Evolutionary conservation across 495 filamentous ascomycete species (phyloP), one percentile per base, ranked within the genome.

Genomic region (Bombardia bombarda): DNA sequence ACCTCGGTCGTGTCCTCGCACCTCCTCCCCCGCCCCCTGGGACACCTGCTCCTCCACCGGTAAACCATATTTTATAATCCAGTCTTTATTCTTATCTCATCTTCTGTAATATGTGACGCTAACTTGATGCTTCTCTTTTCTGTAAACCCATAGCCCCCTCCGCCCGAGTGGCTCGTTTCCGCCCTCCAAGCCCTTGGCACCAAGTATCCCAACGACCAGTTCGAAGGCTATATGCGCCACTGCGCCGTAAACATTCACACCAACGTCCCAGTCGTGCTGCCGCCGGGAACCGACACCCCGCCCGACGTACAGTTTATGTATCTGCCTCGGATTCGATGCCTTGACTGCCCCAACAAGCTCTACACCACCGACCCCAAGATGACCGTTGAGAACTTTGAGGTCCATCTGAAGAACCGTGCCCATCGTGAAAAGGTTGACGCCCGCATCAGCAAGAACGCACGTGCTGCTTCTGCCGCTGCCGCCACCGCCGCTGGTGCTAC

Each of bases 281-380:
- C 65, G 13, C 67, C 71, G 1, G 63, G 56, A 32, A 63, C 73
- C 18, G 62, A 76, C 3, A 46, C 65, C 7, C 70, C 79, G 4
- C 54, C 69, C 6, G 58, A 74, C 49, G 61, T 84, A 46, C 82
- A 84, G 62, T 84, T 78, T 32, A 77, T 83, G 61, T 93, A 78
- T 47, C 70, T 93, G 30, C 88, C 92, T 1, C 76, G 92, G 22
- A 95, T 96, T 42, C 74, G 82, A 25, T 98, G 92, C 55, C 75
- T 79, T 32, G 92, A 96, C 57, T 96, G 92, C 63, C 86, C 90
- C 2, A 87, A 88, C 25, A 96, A 95, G 59, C 66, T 94, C 23
- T 98, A 98, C 59, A 95, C 84, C 0, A 83, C 87, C 1, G 84
- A 86, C 0, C 90, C 90, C 0, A 86, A 79, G 18, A 80, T 73